Evolutionary conservation across 768 basidiomycete genomes (phyloP).

Genomic region (Boletus patriciae): DNA sequence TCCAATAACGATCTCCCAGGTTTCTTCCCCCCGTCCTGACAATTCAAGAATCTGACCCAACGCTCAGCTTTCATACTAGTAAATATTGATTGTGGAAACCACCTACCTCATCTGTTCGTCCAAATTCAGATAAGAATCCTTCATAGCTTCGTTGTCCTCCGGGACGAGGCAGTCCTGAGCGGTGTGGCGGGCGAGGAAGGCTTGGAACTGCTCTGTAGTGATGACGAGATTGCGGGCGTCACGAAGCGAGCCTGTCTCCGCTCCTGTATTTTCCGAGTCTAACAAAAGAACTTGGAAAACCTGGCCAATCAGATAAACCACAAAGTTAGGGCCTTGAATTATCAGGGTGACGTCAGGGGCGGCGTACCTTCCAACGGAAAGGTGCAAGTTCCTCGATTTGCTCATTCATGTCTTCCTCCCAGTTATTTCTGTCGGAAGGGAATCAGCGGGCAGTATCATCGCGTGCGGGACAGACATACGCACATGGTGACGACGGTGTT

Average conservation of each 20-base stretch:
- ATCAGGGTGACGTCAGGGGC: neutral
- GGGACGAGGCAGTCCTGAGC: conserved; percentile 35
- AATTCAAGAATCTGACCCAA: conserved; percentile 34
- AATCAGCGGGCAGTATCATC: neutral
- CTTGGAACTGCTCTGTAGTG: conserved; percentile 35
- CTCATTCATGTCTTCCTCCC: conserved; percentile 43
- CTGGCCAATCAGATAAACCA: conserved; percentile 9
- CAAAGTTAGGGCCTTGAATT: neutral
- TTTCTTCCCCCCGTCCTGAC: conserved; percentile 35
- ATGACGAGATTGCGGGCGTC: conserved; percentile 38
- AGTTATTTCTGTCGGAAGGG: conserved; percentile 32
- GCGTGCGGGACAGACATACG: neutral
- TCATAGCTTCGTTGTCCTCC: conserved; percentile 41
- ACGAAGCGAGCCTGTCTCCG: conserved; percentile 31
- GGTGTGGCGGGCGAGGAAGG: conserved; percentile 37
- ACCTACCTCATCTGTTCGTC: conserved; percentile 41
- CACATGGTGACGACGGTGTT: conserved; percentile 37
- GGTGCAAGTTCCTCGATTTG: conserved; percentile 35
- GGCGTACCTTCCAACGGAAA: conserved; percentile 40
- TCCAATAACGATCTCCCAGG: conserved; percentile 28
- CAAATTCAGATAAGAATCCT: conserved; percentile 40
- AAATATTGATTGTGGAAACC: too few species aligned
- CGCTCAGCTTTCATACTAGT: neutral
- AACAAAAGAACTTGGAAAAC: conserved; percentile 39
- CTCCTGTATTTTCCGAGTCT: conserved; percentile 38